Base-by-base conservation (phyloP, 1,284 basidiomycete genomes). In the Austroboletus niveus region DNA sequence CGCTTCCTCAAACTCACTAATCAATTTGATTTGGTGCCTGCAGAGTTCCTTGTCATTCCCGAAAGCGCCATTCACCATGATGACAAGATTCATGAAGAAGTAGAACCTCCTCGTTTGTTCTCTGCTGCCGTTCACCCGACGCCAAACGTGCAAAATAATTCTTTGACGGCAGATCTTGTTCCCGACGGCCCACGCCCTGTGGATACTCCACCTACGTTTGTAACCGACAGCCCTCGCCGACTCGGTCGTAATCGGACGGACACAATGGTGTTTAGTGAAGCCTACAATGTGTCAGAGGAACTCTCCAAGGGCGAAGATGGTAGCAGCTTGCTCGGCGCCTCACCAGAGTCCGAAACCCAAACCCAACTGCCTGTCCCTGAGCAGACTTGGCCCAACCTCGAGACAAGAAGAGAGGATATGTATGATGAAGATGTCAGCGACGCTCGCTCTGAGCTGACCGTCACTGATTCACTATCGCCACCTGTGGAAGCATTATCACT, bases 1-100 rank as follows among this genome's bases (percentile, higher is more conserved):
- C 87, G 95, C 56, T 98, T 98, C 75, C 80, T 91, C 48, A 85
- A 85, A 4, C 81, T 98, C 51, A 89, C 88, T 10, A 78, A 82
- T 53, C 83, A 82, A 61, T 97, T 91, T 72, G 84, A 89, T 54
- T 78, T 99, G 39, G 89, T 96, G 2, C 84, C 87, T 0, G 71
- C 79, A 43, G 89, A 92, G 52, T 87, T 94, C 65, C 79, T 95
- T 36, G 85, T 93, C 61, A 92, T 94, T 41, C 91, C 90, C 0
- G 60, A 69, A 44, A 55, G 60, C 20, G 65, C 67, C 15, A 59
- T 66, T 5, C 62, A 65, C 60, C 75, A 27, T 66, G 56, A 58
- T 45, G 59, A 59, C 52, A 65, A 67, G 42, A 50, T 42, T 34
- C 62, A 60, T 17, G 66, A 71, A 35, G 69, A 70, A 32, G 64